Percentiles rank a stretch among this genome's conserved stretches.
Evolutionary conservation across 768 basidiomycete species (phyloP).

Genomic region (Agaricus blazei): DNA sequence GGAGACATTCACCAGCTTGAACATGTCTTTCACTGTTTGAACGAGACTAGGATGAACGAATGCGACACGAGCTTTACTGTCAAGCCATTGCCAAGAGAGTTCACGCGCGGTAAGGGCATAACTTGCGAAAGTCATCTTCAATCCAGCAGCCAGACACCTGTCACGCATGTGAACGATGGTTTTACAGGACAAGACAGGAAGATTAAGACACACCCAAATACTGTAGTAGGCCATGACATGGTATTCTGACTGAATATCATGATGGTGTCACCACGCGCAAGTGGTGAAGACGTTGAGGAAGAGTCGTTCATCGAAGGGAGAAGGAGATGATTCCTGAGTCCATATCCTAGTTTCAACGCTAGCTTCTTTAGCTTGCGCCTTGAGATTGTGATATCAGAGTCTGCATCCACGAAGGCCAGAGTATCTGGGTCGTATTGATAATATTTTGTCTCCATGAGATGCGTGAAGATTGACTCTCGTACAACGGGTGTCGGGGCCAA

Average conservation of each 20-base stretch:
- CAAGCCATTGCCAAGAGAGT: conserved; percentile 13
- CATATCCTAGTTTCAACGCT: conserved; percentile 17
- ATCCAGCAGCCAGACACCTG: conserved; percentile 13
- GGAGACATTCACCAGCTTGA: conserved; percentile 11
- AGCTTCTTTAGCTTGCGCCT: conserved; percentile 15
- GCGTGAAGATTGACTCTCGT: conserved; percentile 19
- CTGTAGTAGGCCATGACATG: conserved; percentile 12
- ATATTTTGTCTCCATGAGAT: conserved; percentile 16
- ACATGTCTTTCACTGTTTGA: conserved; percentile 16
- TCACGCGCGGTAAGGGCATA: conserved; percentile 11
- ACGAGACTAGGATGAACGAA: conserved; percentile 11
- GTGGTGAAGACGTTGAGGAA: background rate
- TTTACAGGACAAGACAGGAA: background rate
- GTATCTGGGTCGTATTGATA: conserved; percentile 12
- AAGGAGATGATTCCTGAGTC: conserved; percentile 15
- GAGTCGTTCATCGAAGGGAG: conserved; percentile 1
- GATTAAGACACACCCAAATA: conserved; percentile 11
- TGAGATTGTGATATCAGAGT: conserved; percentile 14
- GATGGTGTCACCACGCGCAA: conserved; percentile 12
- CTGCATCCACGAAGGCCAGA: conserved; percentile 18
- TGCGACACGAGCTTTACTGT: conserved; percentile 11
- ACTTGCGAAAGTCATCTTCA: conserved; percentile 12
- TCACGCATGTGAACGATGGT: background rate
- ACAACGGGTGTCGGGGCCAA: conserved; percentile 15
- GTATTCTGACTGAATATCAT: conserved; percentile 15